Evolutionary conservation across 1,139 yeast species (phyloP).

Genomic region (Starmera stellimalicola): DNA sequence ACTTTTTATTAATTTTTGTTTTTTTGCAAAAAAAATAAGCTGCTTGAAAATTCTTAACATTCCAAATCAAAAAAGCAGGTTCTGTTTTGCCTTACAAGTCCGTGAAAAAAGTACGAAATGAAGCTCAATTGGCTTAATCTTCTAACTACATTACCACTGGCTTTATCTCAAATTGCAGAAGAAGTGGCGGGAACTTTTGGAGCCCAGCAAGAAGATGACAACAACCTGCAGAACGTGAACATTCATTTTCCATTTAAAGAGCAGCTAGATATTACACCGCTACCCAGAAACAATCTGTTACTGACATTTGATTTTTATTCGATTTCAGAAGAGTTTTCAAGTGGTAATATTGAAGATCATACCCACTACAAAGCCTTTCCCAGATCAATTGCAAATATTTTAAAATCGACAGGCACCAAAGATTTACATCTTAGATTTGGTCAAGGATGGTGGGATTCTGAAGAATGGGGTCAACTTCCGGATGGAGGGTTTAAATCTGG

Average conservation of each 20-base stretch:
- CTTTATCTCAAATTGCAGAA: too few relatives aligned
- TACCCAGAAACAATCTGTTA: conserved; percentile 59
- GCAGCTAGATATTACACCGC: conserved; percentile 49
- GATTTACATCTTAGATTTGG: conserved; percentile 80
- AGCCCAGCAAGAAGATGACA: neutral
- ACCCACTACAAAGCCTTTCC: conserved; percentile 74
- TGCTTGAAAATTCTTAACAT: too few relatives aligned
- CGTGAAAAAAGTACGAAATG: too few relatives aligned
- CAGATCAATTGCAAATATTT: conserved; percentile 67
- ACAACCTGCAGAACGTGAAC: neutral
- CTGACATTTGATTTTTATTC: conserved; percentile 62
- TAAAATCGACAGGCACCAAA: conserved; percentile 56
- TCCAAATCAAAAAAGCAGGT: too few relatives aligned
- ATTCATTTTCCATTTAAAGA: conserved; percentile 44
- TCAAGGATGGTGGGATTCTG: conserved; percentile 95
- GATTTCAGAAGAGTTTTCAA: conserved; percentile 36
- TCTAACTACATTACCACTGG: too few relatives aligned
- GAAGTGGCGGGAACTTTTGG: too few relatives aligned
- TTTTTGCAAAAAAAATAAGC: too few relatives aligned
- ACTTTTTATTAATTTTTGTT: too few relatives aligned
- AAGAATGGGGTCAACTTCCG: conserved; percentile 81
- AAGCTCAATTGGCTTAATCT: too few relatives aligned
- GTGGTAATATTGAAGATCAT: conserved; percentile 21
- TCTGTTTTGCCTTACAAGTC: too few relatives aligned
- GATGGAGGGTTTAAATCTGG: conserved; percentile 65